Base-by-base conservation (phyloP, 768 basidiomycete genomes). In the Lactarius sanguifluus region DNA sequence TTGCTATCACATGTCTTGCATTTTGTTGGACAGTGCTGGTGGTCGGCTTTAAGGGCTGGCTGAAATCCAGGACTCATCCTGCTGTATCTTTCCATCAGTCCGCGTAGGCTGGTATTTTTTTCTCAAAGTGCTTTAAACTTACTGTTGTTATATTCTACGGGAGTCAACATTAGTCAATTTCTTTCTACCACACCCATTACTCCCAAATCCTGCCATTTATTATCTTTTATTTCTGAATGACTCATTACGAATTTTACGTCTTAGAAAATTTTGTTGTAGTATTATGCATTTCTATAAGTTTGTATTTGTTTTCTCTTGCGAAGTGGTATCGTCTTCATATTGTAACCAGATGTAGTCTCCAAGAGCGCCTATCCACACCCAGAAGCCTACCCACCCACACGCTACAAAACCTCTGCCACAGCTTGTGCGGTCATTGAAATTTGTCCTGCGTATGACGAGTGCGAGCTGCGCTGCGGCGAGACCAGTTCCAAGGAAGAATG, bases 381-480 rank as follows among this genome's bases (percentile, higher is more conserved):
- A 89, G 69, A 92, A 90, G 0, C 95, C 95, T 32, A 90, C 80
- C 88, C 89, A 93, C 0, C 93, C 93, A 75, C 94, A 96, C 1
- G 88, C 87, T 7, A 85, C 83, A 66, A 99, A 99, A 7, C 92
- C 92, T 67, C 82, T 83, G 95, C 95, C 97, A 74, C 95, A 97
- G 75, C 92, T 94, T 25, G 79, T 72, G 8, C 94, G 82, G 68
- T 75, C 78, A 59, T 96, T 81, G 67, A 94, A 94, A 71, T 97
- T 82, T 4, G 93, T 96, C 36, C 75, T 79, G 71, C 82, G 80
- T 23, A 97, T 77, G 23, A 97, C 84, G 64, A 91, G 89, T 6
- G 84, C 87, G 1, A 98, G 84, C 74, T 98, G 95, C 7, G 82
- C 73, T 0, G 87, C 85, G 0, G 91, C 91, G 2, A 94, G 78